These are phyloP conservation scores for Acephala macrosclerotiorum DNA, from an alignment of 2,329 filamentous ascomycete genomes.

Conservation along the genomic window DNA sequence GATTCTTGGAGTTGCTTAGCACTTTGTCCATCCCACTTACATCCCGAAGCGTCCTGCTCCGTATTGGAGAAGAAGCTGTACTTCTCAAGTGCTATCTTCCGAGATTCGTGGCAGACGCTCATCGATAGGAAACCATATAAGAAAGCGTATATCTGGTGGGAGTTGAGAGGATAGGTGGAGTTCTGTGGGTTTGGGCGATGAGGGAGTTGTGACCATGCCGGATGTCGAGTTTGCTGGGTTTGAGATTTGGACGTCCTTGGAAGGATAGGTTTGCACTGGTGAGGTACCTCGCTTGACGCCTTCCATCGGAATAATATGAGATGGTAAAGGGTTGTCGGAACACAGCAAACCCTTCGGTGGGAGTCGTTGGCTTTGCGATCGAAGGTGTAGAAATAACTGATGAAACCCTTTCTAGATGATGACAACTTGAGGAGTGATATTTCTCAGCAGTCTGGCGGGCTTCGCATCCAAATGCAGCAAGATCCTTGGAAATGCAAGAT, in stretches of 20 bases:
- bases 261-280: not conserved
- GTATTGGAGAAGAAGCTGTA: too few species aligned
- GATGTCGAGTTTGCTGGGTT: not conserved
- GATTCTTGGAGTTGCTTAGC: too few species aligned
- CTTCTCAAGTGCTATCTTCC: too few species aligned
- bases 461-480: not conserved
- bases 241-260: not conserved
- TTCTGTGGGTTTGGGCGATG: not conserved
- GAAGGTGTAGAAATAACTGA: too few species aligned
- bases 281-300: not conserved
- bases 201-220: not conserved
- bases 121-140: not conserved
- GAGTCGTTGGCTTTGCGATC: too few species aligned
- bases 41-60: too few species aligned
- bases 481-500: not conserved
- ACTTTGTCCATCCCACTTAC: too few species aligned
- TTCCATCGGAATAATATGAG: not conserved
- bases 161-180: not conserved
- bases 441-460: too few species aligned
- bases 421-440: too few species aligned
- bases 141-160: not conserved
- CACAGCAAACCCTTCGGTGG: too few species aligned
- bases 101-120: too few species aligned
- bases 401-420: too few species aligned
- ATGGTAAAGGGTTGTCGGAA: not conserved